A percentile compares a stretch with the other conserved stretches of the same genome.
These are phyloP conservation scores for Gentiana macrophylla DNA, from an alignment of 257 asterid genomes.

Conservation along the genomic window DNA sequence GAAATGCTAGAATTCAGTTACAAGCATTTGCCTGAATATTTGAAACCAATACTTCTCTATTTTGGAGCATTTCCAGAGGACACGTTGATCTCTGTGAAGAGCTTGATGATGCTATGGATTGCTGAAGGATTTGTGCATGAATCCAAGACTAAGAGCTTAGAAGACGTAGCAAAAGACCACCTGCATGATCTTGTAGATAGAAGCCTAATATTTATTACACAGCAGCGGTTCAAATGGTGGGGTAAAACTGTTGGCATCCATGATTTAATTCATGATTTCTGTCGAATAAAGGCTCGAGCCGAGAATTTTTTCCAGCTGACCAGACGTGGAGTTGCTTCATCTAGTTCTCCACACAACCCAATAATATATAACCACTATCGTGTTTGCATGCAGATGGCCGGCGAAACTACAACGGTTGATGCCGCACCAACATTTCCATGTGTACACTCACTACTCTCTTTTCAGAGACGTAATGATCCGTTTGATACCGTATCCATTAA, in stretches of 20 bases:
- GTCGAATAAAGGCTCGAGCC: not conserved
- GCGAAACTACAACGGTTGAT: not conserved
- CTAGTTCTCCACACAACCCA: not conserved
- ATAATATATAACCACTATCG: not conserved
- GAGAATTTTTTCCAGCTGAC: not conserved
- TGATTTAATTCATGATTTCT: not conserved
- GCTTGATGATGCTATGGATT: not conserved
- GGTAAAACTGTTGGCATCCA: not conserved
- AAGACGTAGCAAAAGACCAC: not conserved
- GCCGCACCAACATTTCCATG: not conserved
- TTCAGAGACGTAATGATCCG: too few species aligned
- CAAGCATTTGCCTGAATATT: not conserved
- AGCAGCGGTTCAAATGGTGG: not conserved
- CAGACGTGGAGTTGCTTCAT: not conserved
- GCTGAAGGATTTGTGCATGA: conserved; percentile 5
- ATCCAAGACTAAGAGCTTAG: not conserved
- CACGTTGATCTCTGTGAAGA: not conserved
- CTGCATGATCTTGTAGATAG: not conserved
- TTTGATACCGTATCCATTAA: too few species aligned
- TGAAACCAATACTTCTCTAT: conserved; percentile 7
- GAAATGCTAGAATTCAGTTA: conserved; percentile 1
- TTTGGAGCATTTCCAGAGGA: conserved; percentile 4
- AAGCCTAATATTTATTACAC: not conserved
- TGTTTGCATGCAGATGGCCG: not conserved
- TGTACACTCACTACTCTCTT: not conserved